phyloP scores from a whole-genome alignment of 2,329 filamentous ascomycete species.

The Tolypocladium tundrense region DNA sequence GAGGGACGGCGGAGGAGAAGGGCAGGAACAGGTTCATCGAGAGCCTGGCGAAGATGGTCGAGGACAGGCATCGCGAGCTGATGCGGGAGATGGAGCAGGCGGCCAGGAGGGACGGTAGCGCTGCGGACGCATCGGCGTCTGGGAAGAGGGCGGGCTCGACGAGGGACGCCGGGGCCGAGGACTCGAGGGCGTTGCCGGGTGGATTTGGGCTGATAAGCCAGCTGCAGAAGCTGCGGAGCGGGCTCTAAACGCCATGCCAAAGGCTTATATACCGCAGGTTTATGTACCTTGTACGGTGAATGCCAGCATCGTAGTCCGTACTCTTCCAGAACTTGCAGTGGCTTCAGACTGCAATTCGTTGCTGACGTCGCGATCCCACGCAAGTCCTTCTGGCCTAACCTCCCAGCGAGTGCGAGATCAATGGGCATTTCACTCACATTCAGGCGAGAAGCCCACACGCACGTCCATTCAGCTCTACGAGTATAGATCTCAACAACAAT shows the following conservation, averaged over 20 bases:
- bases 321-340: background rate
- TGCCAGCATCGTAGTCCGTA: background rate
- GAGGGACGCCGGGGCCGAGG: slow-evolving; percentile 19
- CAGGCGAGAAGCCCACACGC: background rate
- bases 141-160: slow-evolving; percentile 19
- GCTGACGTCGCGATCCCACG: too few relatives aligned
- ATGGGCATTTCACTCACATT: background rate
- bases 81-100: slow-evolving; percentile 40
- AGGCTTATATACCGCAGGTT: background rate
- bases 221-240: slow-evolving; percentile 48
- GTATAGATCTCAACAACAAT: background rate
- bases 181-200: slow-evolving; percentile 32
- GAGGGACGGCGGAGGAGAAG: slow-evolving; percentile 90
- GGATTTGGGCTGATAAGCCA: slow-evolving; percentile 54
- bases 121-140: slow-evolving; percentile 19
- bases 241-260: slow-evolving; percentile 25
- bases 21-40: slow-evolving; percentile 76
- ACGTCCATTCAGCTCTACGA: too few relatives aligned
- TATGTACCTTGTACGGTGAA: background rate
- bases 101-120: slow-evolving; percentile 22
- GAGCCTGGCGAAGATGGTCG: slow-evolving; percentile 66
- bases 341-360: too few relatives aligned
- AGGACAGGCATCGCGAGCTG: slow-evolving; percentile 55
- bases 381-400: too few relatives aligned
- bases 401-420: too few relatives aligned